These are phyloP conservation scores for Fonsecaea nubica DNA, from an alignment of 2,329 filamentous ascomycete genomes.

Conservation along the genomic window DNA sequence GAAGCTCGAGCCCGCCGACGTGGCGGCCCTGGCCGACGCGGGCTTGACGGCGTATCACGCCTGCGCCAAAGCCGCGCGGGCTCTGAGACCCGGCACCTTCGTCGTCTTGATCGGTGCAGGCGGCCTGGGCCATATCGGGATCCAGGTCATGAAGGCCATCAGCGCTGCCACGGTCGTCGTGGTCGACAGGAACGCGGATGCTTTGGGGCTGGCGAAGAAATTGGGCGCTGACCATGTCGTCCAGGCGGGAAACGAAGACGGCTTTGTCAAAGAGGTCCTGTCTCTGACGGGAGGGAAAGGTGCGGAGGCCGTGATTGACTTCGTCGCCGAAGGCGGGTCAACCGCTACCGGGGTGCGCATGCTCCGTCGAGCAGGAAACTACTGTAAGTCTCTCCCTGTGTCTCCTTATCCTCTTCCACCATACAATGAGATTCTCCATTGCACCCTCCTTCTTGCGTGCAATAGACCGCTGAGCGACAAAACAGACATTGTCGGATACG, in stretches of 20 bases:
- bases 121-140: slow-evolving; percentile 31
- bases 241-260: slow-evolving; percentile 14
- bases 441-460: not conserved
- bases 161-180: slow-evolving; percentile 29
- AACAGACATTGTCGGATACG: slow-evolving; percentile 29
- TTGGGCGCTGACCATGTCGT: slow-evolving; percentile 29
- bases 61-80: slow-evolving; percentile 26
- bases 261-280: slow-evolving; percentile 27
- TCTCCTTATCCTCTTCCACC: not conserved
- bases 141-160: slow-evolving; percentile 32
- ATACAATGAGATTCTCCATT: not conserved
- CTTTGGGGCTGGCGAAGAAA: slow-evolving; percentile 25
- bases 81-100: slow-evolving; percentile 20
- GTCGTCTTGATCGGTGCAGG: slow-evolving; percentile 33
- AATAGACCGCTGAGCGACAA: not conserved
- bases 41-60: slow-evolving; percentile 30
- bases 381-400: slow-evolving; percentile 2
- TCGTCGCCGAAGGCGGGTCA: slow-evolving; percentile 34
- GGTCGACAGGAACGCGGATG: slow-evolving; percentile 29
- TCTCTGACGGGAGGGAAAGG: slow-evolving; percentile 26
- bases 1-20: slow-evolving; percentile 24
- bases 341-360: slow-evolving; percentile 27
- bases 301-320: slow-evolving; percentile 33
- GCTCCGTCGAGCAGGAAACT: slow-evolving; percentile 29
- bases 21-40: slow-evolving; percentile 30